Evolutionary conservation across 306 rosid genomes (phyloP), one percentile per base, ranked within the genome.

Genomic region (Cicer yamashitae): DNA sequence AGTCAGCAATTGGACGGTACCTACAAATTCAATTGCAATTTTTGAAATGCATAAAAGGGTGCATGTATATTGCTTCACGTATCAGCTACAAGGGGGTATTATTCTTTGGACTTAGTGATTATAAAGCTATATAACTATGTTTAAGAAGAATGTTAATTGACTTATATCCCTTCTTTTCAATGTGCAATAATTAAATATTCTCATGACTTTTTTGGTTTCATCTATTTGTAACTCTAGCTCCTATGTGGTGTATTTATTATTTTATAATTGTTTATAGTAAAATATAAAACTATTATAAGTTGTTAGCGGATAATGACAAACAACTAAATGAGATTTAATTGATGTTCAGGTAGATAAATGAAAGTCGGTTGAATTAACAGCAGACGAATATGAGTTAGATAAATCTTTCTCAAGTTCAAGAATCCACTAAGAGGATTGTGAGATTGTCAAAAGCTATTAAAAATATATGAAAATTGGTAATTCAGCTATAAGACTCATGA

Each of bases 11-110:
- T 70, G 60, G 39, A 52, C 6, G 54, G 61, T 43, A 38, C 56
- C 59, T 51, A 15, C 4, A 73, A 22, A 15, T 75, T 59, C 71
- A 13, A 41, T 48, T 43, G 62, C 18, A 37, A 64, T 71, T 58
- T 80, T 51, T 75, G 81, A 56, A 54, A 56, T 54, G 39, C n/a
- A 18, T 22, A 9, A 47, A 51, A 39, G 39, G 11, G 6, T 39
- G 39, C 40, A n/a, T 30, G 22, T 82, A 7, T 34, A 39, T 82
- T 71, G 82, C 70, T 71, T 82, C 79, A 71, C 75, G 62, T 77
- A 57, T 72, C 65, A 64, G 39, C 60, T 70, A 45, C 57, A 46
- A 44, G 48, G 30, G 58, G 58, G 9, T 15, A 47, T 67, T 45
- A 56, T 68, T 57, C 70, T 77, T 46, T 45, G 11, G 40, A 59